A percentile compares a stretch with the other conserved stretches of the same genome.
Evolutionary conservation across 495 filamentous ascomycete species (phyloP).

Genomic region (Neurospora sp.): DNA sequence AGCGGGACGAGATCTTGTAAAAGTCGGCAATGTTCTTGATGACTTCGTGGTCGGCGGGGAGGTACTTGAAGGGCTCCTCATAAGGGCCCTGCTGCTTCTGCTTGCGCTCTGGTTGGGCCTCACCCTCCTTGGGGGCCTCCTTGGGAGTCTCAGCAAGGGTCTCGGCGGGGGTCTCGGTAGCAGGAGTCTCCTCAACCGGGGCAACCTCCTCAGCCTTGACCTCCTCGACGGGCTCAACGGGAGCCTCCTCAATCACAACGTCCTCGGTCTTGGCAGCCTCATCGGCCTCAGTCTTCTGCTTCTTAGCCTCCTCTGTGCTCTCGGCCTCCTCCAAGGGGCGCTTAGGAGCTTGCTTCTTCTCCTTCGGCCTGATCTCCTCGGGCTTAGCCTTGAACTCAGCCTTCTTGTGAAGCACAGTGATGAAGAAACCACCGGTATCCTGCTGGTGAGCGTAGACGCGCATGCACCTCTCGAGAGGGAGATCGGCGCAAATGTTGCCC

Average conservation of each 20-base stretch:
- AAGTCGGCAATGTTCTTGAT: slow-evolving; percentile 66
- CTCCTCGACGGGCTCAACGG: slow-evolving; percentile 14
- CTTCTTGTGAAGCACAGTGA: slow-evolving; percentile 85
- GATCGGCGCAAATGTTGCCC: slow-evolving; percentile 36
- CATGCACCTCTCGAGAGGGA: slow-evolving; percentile 86
- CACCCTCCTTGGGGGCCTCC: not conserved
- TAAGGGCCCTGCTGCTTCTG: slow-evolving; percentile 38
- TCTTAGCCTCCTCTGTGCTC: slow-evolving; percentile 28
- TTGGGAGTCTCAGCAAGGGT: slow-evolving; percentile 9
- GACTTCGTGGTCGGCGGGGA: slow-evolving; percentile 60
- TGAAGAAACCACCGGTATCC: slow-evolving; percentile 96
- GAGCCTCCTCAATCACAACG: slow-evolving; percentile 11
- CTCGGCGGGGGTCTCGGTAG: slow-evolving; percentile 8
- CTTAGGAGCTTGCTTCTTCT: slow-evolving; percentile 29
- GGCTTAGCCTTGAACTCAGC: slow-evolving; percentile 77
- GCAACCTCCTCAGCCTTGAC: slow-evolving; percentile 6
- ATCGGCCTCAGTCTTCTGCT: slow-evolving; percentile 24
- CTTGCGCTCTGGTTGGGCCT: slow-evolving; percentile 16
- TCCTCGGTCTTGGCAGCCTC: slow-evolving; percentile 14
- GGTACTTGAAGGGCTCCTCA: slow-evolving; percentile 90
- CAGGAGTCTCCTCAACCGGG: not conserved
- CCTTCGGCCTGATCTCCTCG: slow-evolving; percentile 53
- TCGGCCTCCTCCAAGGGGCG: slow-evolving; percentile 18
- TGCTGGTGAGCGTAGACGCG: slow-evolving; percentile 90
- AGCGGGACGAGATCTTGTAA: slow-evolving; percentile 70